phyloP scores from a whole-genome alignment of 805 yeast genomes.

The Metschnikowia amazonensis region DNA sequence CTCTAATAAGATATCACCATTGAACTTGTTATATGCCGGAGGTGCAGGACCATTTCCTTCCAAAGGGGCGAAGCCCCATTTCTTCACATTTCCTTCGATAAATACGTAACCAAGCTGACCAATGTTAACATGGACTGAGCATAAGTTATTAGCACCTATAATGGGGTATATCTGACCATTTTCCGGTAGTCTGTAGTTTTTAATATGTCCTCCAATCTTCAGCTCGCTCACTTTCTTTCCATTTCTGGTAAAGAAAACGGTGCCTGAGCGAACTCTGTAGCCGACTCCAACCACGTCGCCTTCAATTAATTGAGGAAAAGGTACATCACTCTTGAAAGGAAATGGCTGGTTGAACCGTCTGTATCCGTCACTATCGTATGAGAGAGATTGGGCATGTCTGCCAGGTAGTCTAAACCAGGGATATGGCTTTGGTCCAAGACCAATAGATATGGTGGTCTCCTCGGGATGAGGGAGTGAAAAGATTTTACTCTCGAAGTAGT shows the following conservation, averaged over 20 bases:
- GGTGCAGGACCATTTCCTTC: conserved; percentile 90
- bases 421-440: conserved; percentile 82
- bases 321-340: conserved; percentile 40
- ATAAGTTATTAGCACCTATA: conserved; percentile 78
- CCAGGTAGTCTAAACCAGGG: conserved; percentile 95
- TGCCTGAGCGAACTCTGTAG: conserved; percentile 74
- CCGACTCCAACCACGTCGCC: conserved; percentile 97
- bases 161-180: conserved; percentile 70
- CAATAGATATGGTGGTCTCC: conserved; percentile 61
- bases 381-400: conserved; percentile 73
- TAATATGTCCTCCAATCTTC: conserved; percentile 73
- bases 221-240: conserved; percentile 86
- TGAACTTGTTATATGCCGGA: conserved; percentile 82
- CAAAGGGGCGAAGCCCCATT: conserved; percentile 92
- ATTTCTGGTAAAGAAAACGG: conserved; percentile 89
- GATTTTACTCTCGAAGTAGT: conserved; percentile 84
- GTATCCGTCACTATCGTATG: conserved; percentile 85
- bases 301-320: conserved; percentile 57
- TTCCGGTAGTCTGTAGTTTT: conserved; percentile 55
- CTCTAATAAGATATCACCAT: conserved; percentile 74
- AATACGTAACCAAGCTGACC: conserved; percentile 89
- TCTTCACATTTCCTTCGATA: conserved; percentile 89
- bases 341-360: conserved; percentile 81
- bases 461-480: conserved; percentile 63
- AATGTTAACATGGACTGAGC: conserved; percentile 80